phyloP scores from a whole-genome alignment of 768 basidiomycete genomes.

The Floccularia luteovirens region DNA sequence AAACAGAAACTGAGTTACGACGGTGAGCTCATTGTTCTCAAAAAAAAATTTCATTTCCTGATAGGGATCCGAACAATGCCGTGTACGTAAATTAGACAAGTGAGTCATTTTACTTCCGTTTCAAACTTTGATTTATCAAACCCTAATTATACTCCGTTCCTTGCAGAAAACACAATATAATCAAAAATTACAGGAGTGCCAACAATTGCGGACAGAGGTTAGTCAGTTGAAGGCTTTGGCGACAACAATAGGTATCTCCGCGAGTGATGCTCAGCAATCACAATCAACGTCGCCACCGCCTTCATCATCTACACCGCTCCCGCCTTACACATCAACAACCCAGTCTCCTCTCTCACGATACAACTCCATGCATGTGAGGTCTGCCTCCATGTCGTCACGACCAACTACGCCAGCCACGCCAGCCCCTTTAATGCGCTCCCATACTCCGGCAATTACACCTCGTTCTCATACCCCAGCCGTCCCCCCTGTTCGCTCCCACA shows the following conservation, averaged over 20 bases:
- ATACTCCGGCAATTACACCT: conserved; percentile 27
- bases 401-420: conserved; percentile 38
- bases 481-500: conserved; percentile 6
- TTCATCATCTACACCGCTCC: conserved; percentile 20
- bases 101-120: conserved; percentile 30
- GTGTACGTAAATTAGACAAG: conserved; percentile 37
- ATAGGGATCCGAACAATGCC: conserved; percentile 8
- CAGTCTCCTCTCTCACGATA: conserved; percentile 44
- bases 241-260: conserved; percentile 29
- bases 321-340: conserved; percentile 26
- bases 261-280: conserved; percentile 22
- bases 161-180: conserved; percentile 50
- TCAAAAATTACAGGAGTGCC: conserved; percentile 67
- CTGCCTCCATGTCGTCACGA: conserved; percentile 46
- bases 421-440: conserved; percentile 27
- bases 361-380: conserved; percentile 46
- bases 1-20: conserved; percentile 64
- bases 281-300: conserved; percentile 29
- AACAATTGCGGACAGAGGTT: conserved; percentile 59
- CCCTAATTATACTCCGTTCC: conserved; percentile 8
- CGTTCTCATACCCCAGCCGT: conserved; percentile 21
- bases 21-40: conserved; percentile 39
- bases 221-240: conserved; percentile 45
- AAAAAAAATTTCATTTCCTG: conserved; percentile 9
- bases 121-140: neutral